Conservation (phyloP, 176 grass and related monocot species). For the Eragrostis curvula region DNA sequence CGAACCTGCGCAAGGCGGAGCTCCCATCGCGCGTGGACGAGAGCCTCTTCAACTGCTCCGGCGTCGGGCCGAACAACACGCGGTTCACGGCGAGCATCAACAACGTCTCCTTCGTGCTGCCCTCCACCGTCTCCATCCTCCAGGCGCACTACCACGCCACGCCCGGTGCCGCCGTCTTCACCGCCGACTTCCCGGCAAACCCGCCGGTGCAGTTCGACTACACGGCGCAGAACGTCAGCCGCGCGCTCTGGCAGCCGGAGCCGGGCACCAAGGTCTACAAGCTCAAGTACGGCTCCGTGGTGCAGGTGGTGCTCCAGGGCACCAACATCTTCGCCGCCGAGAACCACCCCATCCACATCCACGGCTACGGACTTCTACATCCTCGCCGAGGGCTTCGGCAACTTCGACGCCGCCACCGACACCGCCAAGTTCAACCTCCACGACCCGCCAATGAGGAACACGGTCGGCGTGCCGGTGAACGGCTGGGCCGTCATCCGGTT, state of each 20-base stretch:
- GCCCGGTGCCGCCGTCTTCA: constrained; percentile 70
- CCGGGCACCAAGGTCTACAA: constrained; percentile 79
- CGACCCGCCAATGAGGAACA: too few species aligned
- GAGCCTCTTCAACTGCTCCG: too few species aligned
- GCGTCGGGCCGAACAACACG: too few species aligned
- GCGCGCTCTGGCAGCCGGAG: too few species aligned
- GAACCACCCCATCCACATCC: constrained; percentile 96
- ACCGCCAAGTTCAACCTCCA: constrained; percentile 72
- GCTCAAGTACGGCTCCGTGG: constrained; percentile 72
- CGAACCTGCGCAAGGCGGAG: too few species aligned
- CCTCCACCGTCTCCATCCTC: constrained; percentile 68
- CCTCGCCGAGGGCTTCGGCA: constrained; percentile 76
- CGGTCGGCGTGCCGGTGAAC: too few species aligned
- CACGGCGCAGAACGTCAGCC: constrained; percentile 78
- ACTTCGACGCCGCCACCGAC: constrained; percentile 66
- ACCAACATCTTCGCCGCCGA: constrained; percentile 88
- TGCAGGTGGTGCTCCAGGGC: constrained; percentile 89
- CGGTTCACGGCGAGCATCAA: too few species aligned
- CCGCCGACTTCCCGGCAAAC: constrained; percentile 68
- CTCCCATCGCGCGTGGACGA: too few species aligned
- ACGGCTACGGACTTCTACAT: constrained; percentile 96
- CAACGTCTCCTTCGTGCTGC: constrained; percentile 84
- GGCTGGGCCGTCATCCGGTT: too few species aligned
- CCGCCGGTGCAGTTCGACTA: constrained; percentile 85
- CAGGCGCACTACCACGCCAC: constrained; percentile 61